Conservation (phyloP, 495 filamentous ascomycete genomes). For the Opeltia flavorubescens region DNA sequence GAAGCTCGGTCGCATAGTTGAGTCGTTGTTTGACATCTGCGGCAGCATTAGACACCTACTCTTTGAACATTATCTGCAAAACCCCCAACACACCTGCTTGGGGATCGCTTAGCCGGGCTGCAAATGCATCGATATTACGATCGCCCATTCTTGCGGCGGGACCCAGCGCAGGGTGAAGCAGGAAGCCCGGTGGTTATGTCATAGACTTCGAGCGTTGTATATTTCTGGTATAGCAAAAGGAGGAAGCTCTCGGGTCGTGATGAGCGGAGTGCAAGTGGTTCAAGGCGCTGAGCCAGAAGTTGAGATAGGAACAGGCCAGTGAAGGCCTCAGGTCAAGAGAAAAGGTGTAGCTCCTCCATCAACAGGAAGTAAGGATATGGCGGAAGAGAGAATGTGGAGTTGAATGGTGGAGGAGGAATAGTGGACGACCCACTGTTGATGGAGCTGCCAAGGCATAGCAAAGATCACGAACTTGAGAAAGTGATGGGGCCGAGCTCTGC, state of each 20-base stretch:
- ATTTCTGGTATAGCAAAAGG: no score
- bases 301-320: background rate
- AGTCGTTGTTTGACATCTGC: constrained; percentile 63
- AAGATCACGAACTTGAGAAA: background rate
- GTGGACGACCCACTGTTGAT: background rate
- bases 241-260: background rate
- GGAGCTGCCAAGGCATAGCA: no score
- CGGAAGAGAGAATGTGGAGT: background rate
- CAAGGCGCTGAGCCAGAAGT: background rate
- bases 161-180: no score
- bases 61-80: background rate
- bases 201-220: no score
- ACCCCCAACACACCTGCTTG: constrained; percentile 35
- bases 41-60: constrained; percentile 7
- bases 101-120: constrained; percentile 43
- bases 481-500: background rate
- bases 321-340: background rate
- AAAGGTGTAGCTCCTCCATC: background rate
- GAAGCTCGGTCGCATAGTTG: constrained; percentile 62
- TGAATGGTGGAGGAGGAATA: background rate
- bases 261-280: background rate
- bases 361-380: background rate
- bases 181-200: constrained; percentile 2
- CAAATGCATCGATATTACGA: constrained; percentile 44
- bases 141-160: constrained; percentile 30